Evolutionary conservation across 1,284 basidiomycete species (phyloP).

Genomic region (Marasmius tenuissimus): DNA sequence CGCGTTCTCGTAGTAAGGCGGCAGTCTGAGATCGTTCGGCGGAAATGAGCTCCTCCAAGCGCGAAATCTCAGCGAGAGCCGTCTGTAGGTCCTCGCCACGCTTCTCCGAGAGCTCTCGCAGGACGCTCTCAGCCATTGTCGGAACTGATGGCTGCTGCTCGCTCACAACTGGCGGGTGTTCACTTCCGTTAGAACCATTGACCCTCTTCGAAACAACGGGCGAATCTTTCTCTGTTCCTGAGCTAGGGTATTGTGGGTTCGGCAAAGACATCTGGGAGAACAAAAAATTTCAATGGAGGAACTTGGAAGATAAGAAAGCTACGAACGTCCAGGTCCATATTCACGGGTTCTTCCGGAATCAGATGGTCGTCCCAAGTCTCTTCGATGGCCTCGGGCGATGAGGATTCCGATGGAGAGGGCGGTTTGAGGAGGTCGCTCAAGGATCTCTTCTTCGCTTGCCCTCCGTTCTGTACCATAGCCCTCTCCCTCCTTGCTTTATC

Average conservation of each 20-base stretch:
- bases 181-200: not conserved
- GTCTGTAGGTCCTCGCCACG: not conserved
- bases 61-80: not conserved
- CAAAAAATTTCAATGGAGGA: not conserved
- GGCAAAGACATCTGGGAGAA: not conserved
- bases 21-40: not conserved
- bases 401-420: not conserved
- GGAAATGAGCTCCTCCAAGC: not conserved
- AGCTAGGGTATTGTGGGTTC: not conserved
- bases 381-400: not conserved
- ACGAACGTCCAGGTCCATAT: not conserved
- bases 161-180: too few relatives aligned
- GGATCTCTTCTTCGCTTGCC: not conserved
- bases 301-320: not conserved
- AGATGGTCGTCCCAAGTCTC: not conserved
- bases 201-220: not conserved
- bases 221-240: not conserved
- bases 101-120: not conserved
- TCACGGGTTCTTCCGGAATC: not conserved
- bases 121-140: not conserved
- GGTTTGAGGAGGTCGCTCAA: not conserved
- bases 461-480: not conserved
- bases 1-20: not conserved
- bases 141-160: not conserved
- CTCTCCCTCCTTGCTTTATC: not conserved